phyloP scores from a whole-genome alignment of 1,284 basidiomycete genomes.

The Cystobasidium pallidum region DNA sequence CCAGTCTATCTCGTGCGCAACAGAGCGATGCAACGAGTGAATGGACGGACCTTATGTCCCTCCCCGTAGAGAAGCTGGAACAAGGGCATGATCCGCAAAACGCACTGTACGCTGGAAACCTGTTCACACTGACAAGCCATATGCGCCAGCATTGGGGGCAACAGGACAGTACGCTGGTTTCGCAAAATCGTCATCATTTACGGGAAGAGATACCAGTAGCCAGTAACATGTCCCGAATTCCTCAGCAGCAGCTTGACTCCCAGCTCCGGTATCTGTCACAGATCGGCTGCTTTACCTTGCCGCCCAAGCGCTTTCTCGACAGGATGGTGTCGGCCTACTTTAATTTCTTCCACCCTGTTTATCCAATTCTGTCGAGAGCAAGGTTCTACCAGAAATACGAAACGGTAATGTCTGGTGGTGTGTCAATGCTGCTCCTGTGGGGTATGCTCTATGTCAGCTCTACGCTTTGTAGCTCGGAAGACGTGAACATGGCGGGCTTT shows the following conservation, averaged over 20 bases:
- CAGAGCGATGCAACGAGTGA: not conserved
- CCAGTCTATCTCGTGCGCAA: not conserved
- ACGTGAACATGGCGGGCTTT: slow-evolving; percentile 19
- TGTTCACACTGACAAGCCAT: slow-evolving; percentile 11
- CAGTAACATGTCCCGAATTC: not conserved
- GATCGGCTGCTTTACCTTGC: slow-evolving; percentile 21
- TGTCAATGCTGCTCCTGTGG: slow-evolving; percentile 20
- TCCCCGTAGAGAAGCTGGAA: slow-evolving; percentile 7
- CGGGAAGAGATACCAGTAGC: not conserved
- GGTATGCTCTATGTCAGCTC: slow-evolving; percentile 27
- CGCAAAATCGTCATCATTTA: slow-evolving; percentile 13
- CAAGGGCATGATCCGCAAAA: slow-evolving; percentile 15
- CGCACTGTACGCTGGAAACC: slow-evolving; percentile 14
- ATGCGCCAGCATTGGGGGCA: slow-evolving; percentile 18
- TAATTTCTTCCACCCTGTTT: slow-evolving; percentile 19
- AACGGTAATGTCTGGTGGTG: slow-evolving; percentile 6
- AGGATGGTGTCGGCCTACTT: slow-evolving; percentile 8
- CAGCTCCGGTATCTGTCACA: slow-evolving; percentile 10
- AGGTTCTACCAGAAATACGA: slow-evolving; percentile 18
- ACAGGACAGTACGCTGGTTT: not conserved
- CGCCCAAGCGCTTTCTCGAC: slow-evolving; percentile 12
- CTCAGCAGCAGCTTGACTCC: not conserved
- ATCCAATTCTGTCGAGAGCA: slow-evolving; percentile 16
- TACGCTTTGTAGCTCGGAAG: slow-evolving; percentile 8
- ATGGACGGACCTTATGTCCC: slow-evolving; percentile 18